Conservation (phyloP, 345 rosid species). For the Eucalyptus pauciflora region DNA sequence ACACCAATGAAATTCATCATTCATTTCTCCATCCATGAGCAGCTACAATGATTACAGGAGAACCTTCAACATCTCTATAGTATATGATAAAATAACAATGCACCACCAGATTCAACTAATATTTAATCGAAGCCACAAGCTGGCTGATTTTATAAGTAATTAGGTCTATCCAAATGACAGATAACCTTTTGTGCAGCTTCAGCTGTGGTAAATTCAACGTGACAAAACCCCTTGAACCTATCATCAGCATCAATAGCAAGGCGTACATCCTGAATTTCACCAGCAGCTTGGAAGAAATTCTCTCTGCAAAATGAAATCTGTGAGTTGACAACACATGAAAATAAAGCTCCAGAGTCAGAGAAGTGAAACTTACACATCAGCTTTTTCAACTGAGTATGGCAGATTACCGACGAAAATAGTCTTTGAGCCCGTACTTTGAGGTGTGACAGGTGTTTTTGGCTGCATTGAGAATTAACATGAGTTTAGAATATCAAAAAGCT, state of each 20-base stretch:
- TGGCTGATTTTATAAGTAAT: background rate
- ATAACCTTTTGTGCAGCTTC: slow-evolving; percentile 66
- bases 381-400: slow-evolving; percentile 34
- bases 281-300: slow-evolving; percentile 58
- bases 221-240: slow-evolving; percentile 63
- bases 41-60: background rate
- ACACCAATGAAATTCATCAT: background rate
- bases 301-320: slow-evolving; percentile 23
- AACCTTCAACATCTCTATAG: background rate
- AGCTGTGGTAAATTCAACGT: slow-evolving; percentile 64
- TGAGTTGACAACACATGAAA: background rate
- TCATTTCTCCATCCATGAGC: background rate
- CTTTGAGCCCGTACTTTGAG: slow-evolving; percentile 40
- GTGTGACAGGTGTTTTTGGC: slow-evolving; percentile 59
- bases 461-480: slow-evolving; percentile 2
- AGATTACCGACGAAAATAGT: slow-evolving; percentile 68
- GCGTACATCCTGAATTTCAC: slow-evolving; percentile 69
- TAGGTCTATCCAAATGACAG: background rate
- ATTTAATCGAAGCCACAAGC: background rate
- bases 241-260: slow-evolving; percentile 36
- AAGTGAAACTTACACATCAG: slow-evolving; percentile 50
- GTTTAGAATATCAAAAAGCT: background rate
- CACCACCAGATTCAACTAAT: background rate
- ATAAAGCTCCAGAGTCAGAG: too few species aligned
- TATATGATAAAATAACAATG: background rate